phyloP scores from a whole-genome alignment of 768 basidiomycete genomes.

The Termitomyces sp. region DNA sequence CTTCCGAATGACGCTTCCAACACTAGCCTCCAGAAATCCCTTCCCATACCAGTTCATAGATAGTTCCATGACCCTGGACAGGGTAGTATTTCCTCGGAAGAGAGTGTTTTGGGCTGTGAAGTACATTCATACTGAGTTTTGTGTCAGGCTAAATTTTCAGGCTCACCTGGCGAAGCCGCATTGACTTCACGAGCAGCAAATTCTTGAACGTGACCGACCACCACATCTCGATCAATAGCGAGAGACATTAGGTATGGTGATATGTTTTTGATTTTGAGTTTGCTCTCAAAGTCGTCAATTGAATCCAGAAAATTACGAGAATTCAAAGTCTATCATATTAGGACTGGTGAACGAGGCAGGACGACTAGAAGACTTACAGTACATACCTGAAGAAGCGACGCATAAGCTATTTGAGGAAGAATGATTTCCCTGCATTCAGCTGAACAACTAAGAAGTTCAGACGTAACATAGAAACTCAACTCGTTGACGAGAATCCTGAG shows the following conservation, averaged over 20 bases:
- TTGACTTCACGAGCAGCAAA: slow-evolving; percentile 70
- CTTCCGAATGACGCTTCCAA: slow-evolving; percentile 64
- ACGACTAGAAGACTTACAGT: not conserved
- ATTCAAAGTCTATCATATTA: slow-evolving; percentile 39
- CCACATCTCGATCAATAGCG: slow-evolving; percentile 58
- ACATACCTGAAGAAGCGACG: slow-evolving; percentile 49
- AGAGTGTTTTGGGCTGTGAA: slow-evolving; percentile 67
- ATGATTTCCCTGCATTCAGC: slow-evolving; percentile 61
- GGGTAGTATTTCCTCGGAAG: slow-evolving; percentile 61
- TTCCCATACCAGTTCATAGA: slow-evolving; percentile 82
- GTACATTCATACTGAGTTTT: not conserved
- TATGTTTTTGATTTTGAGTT: slow-evolving; percentile 59
- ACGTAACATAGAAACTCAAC: slow-evolving; percentile 31
- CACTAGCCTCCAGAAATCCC: slow-evolving; percentile 72
- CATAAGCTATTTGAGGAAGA: slow-evolving; percentile 62
- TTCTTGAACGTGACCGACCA: slow-evolving; percentile 66
- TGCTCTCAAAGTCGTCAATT: slow-evolving; percentile 66
- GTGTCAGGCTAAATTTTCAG: not conserved
- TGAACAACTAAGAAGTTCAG: slow-evolving; percentile 7
- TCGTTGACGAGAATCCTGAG: slow-evolving; percentile 73
- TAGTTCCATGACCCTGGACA: slow-evolving; percentile 73
- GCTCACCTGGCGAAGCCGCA: slow-evolving; percentile 58
- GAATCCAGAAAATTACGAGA: slow-evolving; percentile 67
- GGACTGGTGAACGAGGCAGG: not conserved
- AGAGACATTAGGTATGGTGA: slow-evolving; percentile 61